Conservation (phyloP, 2,329 filamentous ascomycete species). For the Diaporthe aspalathi region DNA sequence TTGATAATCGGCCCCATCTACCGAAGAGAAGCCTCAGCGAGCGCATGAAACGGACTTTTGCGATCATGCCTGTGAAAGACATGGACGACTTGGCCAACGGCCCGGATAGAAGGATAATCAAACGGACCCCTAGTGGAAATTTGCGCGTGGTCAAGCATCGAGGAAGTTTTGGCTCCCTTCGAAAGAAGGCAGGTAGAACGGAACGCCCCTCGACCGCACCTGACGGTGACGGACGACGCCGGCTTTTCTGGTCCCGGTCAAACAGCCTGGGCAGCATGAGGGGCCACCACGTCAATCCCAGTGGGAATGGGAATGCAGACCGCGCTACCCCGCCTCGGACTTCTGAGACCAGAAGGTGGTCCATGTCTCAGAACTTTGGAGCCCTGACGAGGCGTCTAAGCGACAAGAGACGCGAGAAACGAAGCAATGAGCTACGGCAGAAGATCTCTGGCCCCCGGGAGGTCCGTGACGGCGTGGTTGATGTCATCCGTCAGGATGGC, state of each 20-base stretch:
- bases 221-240: constrained; percentile 39
- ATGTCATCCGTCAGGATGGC: constrained; percentile 62
- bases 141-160: constrained; percentile 68
- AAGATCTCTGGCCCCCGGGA: constrained; percentile 71
- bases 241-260: constrained; percentile 47
- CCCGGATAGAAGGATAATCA: constrained; percentile 67
- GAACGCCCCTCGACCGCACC: constrained; percentile 50
- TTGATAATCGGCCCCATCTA: constrained; percentile 56
- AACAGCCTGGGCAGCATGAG: constrained; percentile 42
- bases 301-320: constrained; percentile 8
- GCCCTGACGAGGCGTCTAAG: constrained; percentile 64
- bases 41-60: constrained; percentile 69
- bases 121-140: constrained; percentile 69
- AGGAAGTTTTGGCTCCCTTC: constrained; percentile 59
- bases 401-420: constrained; percentile 69
- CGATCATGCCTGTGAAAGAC: constrained; percentile 65
- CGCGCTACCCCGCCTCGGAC: constrained; percentile 27
- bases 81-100: constrained; percentile 47
- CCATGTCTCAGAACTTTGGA: constrained; percentile 51
- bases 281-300: constrained; percentile 10
- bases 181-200: constrained; percentile 15
- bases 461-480: constrained; percentile 68
- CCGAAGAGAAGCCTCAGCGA: constrained; percentile 63
- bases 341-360: constrained; percentile 36
- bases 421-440: constrained; percentile 67